Base-by-base conservation (phyloP, 495 filamentous ascomycete genomes). In the Tuber microsphaerosporum region DNA sequence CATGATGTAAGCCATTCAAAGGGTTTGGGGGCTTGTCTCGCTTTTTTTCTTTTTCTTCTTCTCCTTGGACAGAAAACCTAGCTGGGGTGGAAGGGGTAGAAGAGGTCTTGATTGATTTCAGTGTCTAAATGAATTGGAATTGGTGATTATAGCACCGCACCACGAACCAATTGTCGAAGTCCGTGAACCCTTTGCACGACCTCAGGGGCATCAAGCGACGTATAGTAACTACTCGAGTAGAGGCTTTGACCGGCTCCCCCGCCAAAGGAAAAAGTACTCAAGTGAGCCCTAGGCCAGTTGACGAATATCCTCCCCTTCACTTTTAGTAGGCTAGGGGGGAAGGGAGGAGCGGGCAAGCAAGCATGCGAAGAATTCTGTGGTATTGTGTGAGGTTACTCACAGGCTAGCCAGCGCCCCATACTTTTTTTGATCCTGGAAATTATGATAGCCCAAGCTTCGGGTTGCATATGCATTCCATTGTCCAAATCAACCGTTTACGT, bases 161-260 rank as follows among this genome's bases (percentile, higher is more conserved):
- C n/a, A 1, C 12, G 10, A 61, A 31, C 51, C 51, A 61, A 26
- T 61, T 34, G 70, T 69, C 51, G 75, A 74, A 74, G 68, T 70
- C 56, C 69, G 69, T 72, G 22, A 39, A 74, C 16, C 16, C 16
- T 45, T 45, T 45, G 45, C 45, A 46, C 17, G 48, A 37, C 46
- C 72, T 75, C 76, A 75, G 77, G 76, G 77, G 76, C 56, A 48
- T 75, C 75, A 71, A 79, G 76, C 71, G 73, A 79, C 65, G 39
- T 79, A 78, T 71, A 74, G 75, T 68, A 65, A 43, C 76, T 70
- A n/a, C n/a, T n/a, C n/a, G n/a, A n/a, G n/a, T n/a, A 78, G 77
- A 75, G 77, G 44, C 17, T 22, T 75, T 19, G 56, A 17, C 26
- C 34, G 12, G 31, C 26, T 17, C 26, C 26, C 56, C 34, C n/a